These are phyloP conservation scores for Echeveria elegans DNA, from an alignment of 164 flowering plant species.

Conservation along the genomic window DNA sequence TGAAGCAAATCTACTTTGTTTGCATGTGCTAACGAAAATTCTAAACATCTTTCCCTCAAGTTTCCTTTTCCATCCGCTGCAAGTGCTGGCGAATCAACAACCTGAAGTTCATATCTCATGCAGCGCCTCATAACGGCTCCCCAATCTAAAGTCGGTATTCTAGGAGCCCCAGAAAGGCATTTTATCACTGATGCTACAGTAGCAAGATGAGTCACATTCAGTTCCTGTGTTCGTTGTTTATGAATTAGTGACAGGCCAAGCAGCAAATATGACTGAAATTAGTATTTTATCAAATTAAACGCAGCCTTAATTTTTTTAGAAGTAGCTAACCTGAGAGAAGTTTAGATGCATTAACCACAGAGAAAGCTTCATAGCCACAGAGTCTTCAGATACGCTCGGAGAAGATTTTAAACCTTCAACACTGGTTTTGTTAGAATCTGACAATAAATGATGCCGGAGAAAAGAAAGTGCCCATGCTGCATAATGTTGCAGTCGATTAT, in stretches of 20 bases:
- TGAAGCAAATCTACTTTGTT: conserved; percentile 51
- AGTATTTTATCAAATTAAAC: neutral
- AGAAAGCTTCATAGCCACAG: conserved; percentile 57
- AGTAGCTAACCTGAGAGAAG: conserved; percentile 35
- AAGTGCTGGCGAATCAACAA: conserved; percentile 18
- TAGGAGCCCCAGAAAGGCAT: conserved; percentile 75
- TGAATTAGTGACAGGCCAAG: neutral
- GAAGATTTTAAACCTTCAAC: conserved; percentile 19
- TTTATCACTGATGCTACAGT: conserved; percentile 45
- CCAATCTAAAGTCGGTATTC: conserved; percentile 85
- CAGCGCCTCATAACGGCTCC: conserved; percentile 68
- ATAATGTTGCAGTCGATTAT: conserved; percentile 53
- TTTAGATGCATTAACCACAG: conserved; percentile 59
- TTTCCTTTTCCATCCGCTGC: conserved; percentile 23
- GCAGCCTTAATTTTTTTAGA: neutral
- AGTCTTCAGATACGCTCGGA: conserved; percentile 61
- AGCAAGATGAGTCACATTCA: conserved; percentile 22
- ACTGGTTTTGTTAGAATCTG: conserved; percentile 19
- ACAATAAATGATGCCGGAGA: conserved; percentile 53
- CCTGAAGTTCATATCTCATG: conserved; percentile 69
- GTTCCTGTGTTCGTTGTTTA: conserved; percentile 25
- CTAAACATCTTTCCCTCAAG: conserved; percentile 59
- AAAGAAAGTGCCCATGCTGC: conserved; percentile 92
- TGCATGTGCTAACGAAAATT: conserved; percentile 68
- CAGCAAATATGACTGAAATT: neutral